Conservation (phyloP, 169 alveolate genomes). For the Amoebophrya sp. region DNA sequence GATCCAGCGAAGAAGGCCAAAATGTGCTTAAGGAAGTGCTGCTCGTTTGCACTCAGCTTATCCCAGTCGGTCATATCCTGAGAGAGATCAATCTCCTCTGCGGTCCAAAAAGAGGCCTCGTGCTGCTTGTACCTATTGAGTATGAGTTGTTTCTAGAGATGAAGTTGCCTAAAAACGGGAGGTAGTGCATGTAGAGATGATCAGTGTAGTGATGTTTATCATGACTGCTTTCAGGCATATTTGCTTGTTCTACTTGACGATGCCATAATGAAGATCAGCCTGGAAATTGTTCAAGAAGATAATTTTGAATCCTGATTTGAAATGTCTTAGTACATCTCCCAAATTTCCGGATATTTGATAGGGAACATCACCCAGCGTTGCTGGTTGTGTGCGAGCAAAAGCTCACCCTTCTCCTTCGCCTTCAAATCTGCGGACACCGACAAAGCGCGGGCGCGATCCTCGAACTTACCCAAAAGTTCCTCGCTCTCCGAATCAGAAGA, state of each 20-base stretch:
- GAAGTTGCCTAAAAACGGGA: too few relatives aligned
- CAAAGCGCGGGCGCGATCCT: too few relatives aligned
- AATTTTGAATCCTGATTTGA: background rate
- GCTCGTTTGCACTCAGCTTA: slow-evolving; percentile 68
- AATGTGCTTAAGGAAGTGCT: slow-evolving; percentile 75
- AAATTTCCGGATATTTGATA: slow-evolving; percentile 32
- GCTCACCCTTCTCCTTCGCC: slow-evolving; percentile 35
- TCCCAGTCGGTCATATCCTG: slow-evolving; percentile 90
- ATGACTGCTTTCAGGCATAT: background rate
- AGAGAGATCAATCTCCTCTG: slow-evolving; percentile 94
- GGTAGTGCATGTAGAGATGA: background rate
- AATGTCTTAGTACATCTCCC: slow-evolving; percentile 34
- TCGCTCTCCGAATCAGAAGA: too few relatives aligned
- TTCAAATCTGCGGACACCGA: background rate
- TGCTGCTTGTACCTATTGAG: slow-evolving; percentile 88
- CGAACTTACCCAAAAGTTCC: too few relatives aligned
- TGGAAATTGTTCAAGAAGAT: background rate
- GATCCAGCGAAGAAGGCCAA: slow-evolving; percentile 39
- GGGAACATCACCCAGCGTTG: slow-evolving; percentile 49
- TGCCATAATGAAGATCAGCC: background rate
- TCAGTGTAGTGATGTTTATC: background rate
- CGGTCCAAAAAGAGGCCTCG: slow-evolving; percentile 97
- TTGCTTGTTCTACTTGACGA: background rate
- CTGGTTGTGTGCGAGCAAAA: slow-evolving; percentile 43
- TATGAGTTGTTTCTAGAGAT: too few relatives aligned